These are phyloP conservation scores for Gastrolobium bilobum DNA, from an alignment of 306 rosid genomes.

Conservation along the genomic window DNA sequence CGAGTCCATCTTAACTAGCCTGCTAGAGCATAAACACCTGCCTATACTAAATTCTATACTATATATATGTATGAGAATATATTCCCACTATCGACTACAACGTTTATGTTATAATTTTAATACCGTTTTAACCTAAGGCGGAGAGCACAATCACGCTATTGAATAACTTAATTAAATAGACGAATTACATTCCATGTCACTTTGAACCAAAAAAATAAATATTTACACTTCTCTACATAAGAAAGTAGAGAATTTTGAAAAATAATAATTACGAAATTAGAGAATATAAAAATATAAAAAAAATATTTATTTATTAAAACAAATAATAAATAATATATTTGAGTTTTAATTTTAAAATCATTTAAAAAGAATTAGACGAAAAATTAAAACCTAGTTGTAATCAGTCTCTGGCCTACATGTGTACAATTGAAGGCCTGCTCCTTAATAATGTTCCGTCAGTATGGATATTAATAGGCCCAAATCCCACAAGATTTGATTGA, in stretches of 20 bases:
- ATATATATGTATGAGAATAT: background rate
- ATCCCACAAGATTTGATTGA: background rate
- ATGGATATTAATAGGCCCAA: background rate
- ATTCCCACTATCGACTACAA: constrained; percentile 6
- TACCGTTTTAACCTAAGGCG: background rate
- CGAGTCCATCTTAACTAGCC: background rate
- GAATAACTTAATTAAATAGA: background rate
- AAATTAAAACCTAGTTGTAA: too few species aligned
- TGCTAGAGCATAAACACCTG: too few species aligned
- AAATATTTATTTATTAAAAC: too few species aligned
- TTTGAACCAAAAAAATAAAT: too few species aligned
- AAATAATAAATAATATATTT: too few species aligned
- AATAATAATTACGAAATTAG: too few species aligned
- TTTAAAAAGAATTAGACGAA: too few species aligned
- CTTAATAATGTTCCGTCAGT: background rate
- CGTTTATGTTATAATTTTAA: background rate
- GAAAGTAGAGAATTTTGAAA: too few species aligned
- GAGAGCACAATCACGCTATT: background rate
- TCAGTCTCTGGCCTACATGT: background rate
- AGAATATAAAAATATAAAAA: too few species aligned
- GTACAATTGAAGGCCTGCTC: background rate
- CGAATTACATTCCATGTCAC: too few species aligned
- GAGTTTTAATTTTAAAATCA: too few species aligned
- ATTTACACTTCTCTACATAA: too few species aligned
- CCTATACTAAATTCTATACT: background rate